These are phyloP conservation scores for Oenanthe javanica DNA, from an alignment of 140 eudicot species.

Conservation along the genomic window DNA sequence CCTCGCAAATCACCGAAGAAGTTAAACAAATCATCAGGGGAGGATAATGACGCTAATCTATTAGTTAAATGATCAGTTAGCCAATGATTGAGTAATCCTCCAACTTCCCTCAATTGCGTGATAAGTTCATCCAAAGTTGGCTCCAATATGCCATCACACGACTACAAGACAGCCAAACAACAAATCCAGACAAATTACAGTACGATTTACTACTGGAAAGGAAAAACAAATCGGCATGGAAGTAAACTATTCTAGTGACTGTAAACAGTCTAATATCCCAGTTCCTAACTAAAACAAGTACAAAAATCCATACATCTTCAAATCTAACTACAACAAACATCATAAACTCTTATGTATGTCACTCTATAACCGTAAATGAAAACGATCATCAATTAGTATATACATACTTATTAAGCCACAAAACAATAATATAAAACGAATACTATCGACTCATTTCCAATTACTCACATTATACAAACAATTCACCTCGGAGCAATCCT, in stretches of 20 bases:
- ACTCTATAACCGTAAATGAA: too few species aligned
- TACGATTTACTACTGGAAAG: too few species aligned
- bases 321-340: not conserved
- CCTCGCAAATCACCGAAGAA: slow-evolving; percentile 81
- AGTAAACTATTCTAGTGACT: too few species aligned
- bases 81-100: slow-evolving; percentile 56
- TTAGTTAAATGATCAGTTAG: slow-evolving; percentile 52
- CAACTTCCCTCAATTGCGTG: slow-evolving; percentile 51
- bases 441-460: too few species aligned
- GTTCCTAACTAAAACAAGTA: not conserved
- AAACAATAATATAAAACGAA: too few species aligned
- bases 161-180: slow-evolving; percentile 15
- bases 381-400: too few species aligned
- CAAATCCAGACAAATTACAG: slow-evolving; percentile 18
- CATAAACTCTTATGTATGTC: not conserved
- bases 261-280: not conserved
- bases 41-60: slow-evolving; percentile 51
- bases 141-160: slow-evolving; percentile 73
- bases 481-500: too few species aligned
- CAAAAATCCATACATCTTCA: too few species aligned
- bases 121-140: slow-evolving; percentile 74
- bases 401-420: too few species aligned
- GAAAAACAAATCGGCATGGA: too few species aligned
- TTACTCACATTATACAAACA: too few species aligned
- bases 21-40: slow-evolving; percentile 93